Evolutionary conservation across 805 yeast genomes (phyloP), one percentile per base, ranked within the genome.

Genomic region (Maudiozyma barnettii): DNA sequence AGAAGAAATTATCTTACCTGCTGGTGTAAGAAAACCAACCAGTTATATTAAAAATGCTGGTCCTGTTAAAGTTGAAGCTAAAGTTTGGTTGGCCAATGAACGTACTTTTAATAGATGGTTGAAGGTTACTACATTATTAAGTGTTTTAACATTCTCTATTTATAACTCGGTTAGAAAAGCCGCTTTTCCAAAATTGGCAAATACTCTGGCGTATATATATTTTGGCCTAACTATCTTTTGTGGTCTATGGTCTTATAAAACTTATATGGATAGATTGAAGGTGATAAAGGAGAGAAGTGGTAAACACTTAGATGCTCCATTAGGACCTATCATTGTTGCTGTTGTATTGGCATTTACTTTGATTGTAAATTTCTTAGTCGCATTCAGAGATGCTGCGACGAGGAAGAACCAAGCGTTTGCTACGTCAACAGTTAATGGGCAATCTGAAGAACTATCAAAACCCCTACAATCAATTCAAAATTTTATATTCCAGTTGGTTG

Each of bases 1-100:
- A 51, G 88, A 82, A 57, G 97, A 90, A 63, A 75, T 88, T 42
- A 80, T 75, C 20, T 71, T 91, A 48, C 99, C 99, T 12, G 80
- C 84, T 2, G 98, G 98, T 14, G 98, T 91, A 19, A 72, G 73
- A 41, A 85, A 83, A 60, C 99, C 99, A 47, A 78, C 76, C 22
- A 71, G 74, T 30, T 78, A 85, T 67, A 74, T 91, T 57, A 85
- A 90, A 60, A 89, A 89, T 64, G 82, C 90, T 23, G 96, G 96
- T 7, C 93, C 96, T 1, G 78, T 89, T 47, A 89, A 85, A 67
- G 90, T 93, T 49, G 99, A 93, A 70, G 95, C 98, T 29, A 93
- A 93, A 63, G 99, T 93, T 13, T 93, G 98, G 97, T 74, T 93
- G 53, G 99, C 99, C 26, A 93, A 93, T 62, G 99, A 93, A 70